Evolutionary conservation across 441 rosid genomes (phyloP).

Genomic region (Pelargonium citronellum): DNA sequence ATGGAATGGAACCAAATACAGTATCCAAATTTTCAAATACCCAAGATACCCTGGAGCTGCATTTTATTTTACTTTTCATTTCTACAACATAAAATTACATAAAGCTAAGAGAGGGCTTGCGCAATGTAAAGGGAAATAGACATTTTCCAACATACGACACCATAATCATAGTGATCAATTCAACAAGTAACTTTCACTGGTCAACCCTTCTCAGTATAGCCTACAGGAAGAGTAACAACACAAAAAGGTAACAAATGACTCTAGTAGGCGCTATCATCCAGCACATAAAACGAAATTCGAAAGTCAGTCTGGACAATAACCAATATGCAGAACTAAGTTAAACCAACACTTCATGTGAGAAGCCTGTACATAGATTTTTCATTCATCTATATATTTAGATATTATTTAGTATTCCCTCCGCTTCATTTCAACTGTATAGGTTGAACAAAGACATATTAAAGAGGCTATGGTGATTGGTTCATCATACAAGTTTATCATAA

Average conservation of each 20-base stretch:
- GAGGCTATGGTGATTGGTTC: too few relatives aligned
- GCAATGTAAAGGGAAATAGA: not conserved
- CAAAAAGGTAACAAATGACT: too few relatives aligned
- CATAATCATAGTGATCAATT: not conserved
- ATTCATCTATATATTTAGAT: too few relatives aligned
- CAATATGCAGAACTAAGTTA: not conserved
- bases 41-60: not conserved
- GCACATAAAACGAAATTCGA: not conserved
- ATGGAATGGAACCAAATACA: not conserved
- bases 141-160: not conserved
- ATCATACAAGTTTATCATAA: too few relatives aligned
- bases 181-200: not conserved
- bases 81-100: not conserved
- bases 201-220: not conserved
- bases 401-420: too few relatives aligned
- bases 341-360: not conserved
- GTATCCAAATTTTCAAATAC: not conserved
- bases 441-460: too few relatives aligned
- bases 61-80: not conserved
- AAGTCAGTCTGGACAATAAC: not conserved
- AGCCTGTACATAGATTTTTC: not conserved
- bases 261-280: not conserved
- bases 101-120: not conserved
- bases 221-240: too few relatives aligned
- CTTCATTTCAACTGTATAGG: too few relatives aligned